phyloP scores from a whole-genome alignment of 2,329 filamentous ascomycete genomes.

The Simplicillium sp. region DNA sequence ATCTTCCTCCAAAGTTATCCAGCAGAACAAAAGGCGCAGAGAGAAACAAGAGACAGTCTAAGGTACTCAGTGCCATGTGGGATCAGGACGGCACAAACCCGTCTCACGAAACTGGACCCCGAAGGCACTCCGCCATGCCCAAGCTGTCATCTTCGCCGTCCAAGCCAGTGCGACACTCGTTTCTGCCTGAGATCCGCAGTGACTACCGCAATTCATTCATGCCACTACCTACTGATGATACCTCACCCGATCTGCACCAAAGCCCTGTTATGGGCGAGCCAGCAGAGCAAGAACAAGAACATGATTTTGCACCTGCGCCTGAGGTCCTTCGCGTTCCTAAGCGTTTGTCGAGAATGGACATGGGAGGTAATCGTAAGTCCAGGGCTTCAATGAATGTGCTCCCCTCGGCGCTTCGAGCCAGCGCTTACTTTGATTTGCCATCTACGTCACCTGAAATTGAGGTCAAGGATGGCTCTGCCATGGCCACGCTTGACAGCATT shows the following conservation, averaged over 20 bases:
- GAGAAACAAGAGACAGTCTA: constrained; percentile 62
- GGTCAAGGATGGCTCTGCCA: constrained; percentile 70
- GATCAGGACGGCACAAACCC: constrained; percentile 11
- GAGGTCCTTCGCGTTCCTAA: constrained; percentile 21
- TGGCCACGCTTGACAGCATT: constrained; percentile 82
- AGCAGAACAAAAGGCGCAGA: constrained; percentile 56
- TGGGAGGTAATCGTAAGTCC: constrained; percentile 21
- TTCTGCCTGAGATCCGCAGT: constrained; percentile 34
- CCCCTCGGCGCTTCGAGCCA: constrained; percentile 82
- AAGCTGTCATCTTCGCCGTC: constrained; percentile 9
- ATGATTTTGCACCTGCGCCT: neutral
- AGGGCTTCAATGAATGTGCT: constrained; percentile 31
- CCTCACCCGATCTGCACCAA: constrained; percentile 2
- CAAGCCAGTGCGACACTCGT: constrained; percentile 18
- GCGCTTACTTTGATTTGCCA: constrained; percentile 75
- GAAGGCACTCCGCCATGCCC: constrained; percentile 14
- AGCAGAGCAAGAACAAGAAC: neutral
- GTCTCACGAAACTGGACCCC: constrained; percentile 1
- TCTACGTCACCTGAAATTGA: constrained; percentile 41
- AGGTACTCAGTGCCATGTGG: constrained; percentile 56
- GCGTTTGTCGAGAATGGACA: constrained; percentile 19
- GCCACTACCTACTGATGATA: constrained; percentile 3
- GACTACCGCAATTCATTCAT: constrained; percentile 7
- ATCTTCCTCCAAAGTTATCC: constrained; percentile 80
- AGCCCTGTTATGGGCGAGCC: neutral